Conservation (phyloP, 2,329 filamentous ascomycete species). For the Claviceps maximensis region DNA sequence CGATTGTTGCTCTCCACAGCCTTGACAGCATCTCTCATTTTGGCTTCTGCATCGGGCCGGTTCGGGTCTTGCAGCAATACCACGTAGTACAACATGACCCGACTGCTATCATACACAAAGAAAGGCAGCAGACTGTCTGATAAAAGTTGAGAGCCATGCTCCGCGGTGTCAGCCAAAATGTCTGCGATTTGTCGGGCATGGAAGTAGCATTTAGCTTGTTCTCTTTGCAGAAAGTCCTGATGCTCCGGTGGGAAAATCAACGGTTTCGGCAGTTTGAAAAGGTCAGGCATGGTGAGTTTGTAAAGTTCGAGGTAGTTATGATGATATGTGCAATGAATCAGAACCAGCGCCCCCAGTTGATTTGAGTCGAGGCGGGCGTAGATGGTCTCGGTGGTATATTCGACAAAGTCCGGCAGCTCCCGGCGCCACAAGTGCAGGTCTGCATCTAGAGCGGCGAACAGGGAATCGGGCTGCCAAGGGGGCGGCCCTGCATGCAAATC, state of each 20-base stretch:
- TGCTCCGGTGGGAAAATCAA: conserved; percentile 27
- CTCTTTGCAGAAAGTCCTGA: conserved; percentile 20
- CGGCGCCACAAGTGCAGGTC: conserved; percentile 27
- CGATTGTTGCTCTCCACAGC: conserved; percentile 27
- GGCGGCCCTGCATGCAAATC: conserved; percentile 22
- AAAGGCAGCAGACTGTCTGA: conserved; percentile 32
- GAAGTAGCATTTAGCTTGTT: conserved; percentile 25
- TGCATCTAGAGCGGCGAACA: conserved; percentile 26
- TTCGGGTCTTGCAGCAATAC: conserved; percentile 26
- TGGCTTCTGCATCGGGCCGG: conserved; percentile 20
- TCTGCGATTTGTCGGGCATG: conserved; percentile 25
- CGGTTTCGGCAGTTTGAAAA: conserved; percentile 29
- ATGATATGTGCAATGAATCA: conserved; percentile 33
- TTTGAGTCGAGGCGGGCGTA: conserved; percentile 33
- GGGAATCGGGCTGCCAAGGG: conserved; percentile 29
- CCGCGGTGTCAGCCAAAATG: conserved; percentile 25
- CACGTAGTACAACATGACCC: conserved; percentile 35
- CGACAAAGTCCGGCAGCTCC: conserved; percentile 29
- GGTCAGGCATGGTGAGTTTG: conserved; percentile 30
- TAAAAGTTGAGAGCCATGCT: conserved; percentile 26
- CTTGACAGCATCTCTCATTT: conserved; percentile 24
- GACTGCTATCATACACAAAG: conserved; percentile 33
- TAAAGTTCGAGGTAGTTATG: conserved; percentile 33
- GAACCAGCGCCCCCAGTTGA: conserved; percentile 29
- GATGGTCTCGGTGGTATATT: conserved; percentile 29